Evolutionary conservation across 352 stramenopile genomes (phyloP), one percentile per base, ranked within the genome.

Genomic region (Thalassiosira allenii): DNA sequence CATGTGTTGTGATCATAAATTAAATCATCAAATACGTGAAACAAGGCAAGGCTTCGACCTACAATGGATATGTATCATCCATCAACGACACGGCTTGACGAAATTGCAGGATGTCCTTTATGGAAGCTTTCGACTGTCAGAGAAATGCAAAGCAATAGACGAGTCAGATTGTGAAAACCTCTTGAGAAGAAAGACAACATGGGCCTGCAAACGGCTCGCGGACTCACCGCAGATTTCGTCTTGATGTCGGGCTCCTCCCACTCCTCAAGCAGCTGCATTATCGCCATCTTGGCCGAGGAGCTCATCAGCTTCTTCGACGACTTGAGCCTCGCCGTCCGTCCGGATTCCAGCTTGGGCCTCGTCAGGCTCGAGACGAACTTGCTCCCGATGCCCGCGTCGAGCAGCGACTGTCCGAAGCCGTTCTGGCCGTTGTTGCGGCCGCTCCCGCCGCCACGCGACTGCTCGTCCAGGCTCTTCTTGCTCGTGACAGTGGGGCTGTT

Each of bases 31-130:
- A n/a, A n/a, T n/a, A n/a, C n/a, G n/a, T n/a, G n/a, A n/a, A n/a
- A n/a, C n/a, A n/a, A n/a, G 40, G 22, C 33, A 25, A 25, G 23
- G 54, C 83, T 63, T n/a, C n/a, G n/a, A n/a, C n/a, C n/a, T n/a
- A n/a, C n/a, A 93, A 91, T 17, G 79, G 81, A 75, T 84, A 90
- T 2, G 40, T 61, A 29, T 75, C 72, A 33, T 87, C 68, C 71
- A 92, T 83, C 20, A 83, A 80, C 14, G 77, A 70, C 27, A 93
- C 57, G 3, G 84, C 81, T 71, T 88, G 75, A 2, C 89, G 59
- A 20, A 82, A 82, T 53, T 79, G 65, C 29, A 86, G 43, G 37
- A 86, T 75, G 53, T 79, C 65, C 52, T 70, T 75, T 40, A 81
- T 75, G 4, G 57, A 75, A 25, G 63, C 61, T 22, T 75, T 84